phyloP scores from a whole-genome alignment of 2,329 filamentous ascomycete genomes.

The Beauveria australis region DNA sequence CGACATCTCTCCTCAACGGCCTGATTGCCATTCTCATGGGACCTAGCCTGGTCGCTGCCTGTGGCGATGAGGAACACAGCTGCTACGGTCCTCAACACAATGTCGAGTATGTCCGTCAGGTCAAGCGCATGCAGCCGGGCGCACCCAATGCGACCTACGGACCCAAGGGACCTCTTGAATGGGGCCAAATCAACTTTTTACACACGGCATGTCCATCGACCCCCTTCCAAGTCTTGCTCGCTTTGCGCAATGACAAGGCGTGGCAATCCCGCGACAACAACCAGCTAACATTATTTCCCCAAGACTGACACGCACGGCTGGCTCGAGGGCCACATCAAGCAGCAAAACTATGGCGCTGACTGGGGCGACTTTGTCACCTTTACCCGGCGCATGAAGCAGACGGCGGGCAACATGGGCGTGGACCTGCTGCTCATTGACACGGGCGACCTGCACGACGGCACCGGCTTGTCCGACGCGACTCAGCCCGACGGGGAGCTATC shows the following conservation, averaged over 20 bases:
- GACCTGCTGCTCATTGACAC: constrained; percentile 55
- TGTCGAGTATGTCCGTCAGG: constrained; percentile 37
- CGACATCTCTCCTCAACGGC: neutral
- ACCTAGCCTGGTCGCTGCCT: constrained; percentile 22
- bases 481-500: constrained; percentile 46
- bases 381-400: constrained; percentile 49
- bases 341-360: constrained; percentile 56
- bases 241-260: no score
- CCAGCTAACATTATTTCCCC: no score
- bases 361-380: constrained; percentile 60
- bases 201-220: constrained; percentile 36
- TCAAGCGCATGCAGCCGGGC: constrained; percentile 41
- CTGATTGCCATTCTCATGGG: constrained; percentile 11
- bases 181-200: constrained; percentile 55
- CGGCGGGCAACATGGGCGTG: constrained; percentile 46
- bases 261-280: no score
- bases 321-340: constrained; percentile 53
- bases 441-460: constrained; percentile 59
- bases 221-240: no score
- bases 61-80: constrained; percentile 20
- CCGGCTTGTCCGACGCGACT: constrained; percentile 54
- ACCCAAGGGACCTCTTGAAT: constrained; percentile 41
- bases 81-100: constrained; percentile 35
- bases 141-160: constrained; percentile 33
- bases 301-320: constrained; percentile 52